A percentile compares a stretch with the other conserved stretches of the same genome.
Conservation (phyloP, 2,329 filamentous ascomycete genomes). For the Colletotrichum orchidophilum region DNA sequence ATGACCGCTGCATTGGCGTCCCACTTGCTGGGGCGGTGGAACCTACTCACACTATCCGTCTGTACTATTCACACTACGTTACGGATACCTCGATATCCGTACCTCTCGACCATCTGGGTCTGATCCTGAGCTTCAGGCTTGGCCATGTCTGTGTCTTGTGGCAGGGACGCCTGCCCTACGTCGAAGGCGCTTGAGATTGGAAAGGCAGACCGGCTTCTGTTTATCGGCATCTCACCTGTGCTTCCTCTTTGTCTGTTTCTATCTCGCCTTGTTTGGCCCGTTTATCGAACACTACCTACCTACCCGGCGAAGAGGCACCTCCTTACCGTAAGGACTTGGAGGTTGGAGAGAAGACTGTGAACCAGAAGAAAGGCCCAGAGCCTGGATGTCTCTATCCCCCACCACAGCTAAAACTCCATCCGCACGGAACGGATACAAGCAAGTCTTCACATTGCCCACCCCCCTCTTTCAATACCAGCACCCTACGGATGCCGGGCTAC, state of each 20-base stretch:
- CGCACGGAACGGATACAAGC: neutral
- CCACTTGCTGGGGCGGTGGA: conserved; percentile 20
- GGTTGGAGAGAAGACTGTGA: neutral
- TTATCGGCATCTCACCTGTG: conserved; percentile 58
- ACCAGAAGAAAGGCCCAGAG: neutral
- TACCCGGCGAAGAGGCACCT: neutral
- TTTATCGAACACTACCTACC: neutral
- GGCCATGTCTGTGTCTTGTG: neutral
- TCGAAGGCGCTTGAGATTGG: neutral
- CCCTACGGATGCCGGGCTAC: neutral
- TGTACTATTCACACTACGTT: no score
- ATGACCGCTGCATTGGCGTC: conserved; percentile 1
- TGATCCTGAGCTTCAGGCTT: neutral
- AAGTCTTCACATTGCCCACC: neutral
- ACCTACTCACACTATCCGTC: no score
- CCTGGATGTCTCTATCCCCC: neutral
- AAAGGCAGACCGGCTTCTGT: neutral
- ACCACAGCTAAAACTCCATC: no score
- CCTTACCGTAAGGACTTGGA: neutral
- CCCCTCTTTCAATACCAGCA: neutral
- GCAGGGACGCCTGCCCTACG: neutral
- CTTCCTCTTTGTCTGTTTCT: conserved; percentile 89
- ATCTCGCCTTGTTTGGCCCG: conserved; percentile 66
- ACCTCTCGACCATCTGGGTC: neutral
- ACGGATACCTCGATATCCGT: neutral